A percentile compares a stretch with the other conserved stretches of the same genome.
Conservation (phyloP, 1,139 yeast species). For the Yamadazyma aaseri region DNA sequence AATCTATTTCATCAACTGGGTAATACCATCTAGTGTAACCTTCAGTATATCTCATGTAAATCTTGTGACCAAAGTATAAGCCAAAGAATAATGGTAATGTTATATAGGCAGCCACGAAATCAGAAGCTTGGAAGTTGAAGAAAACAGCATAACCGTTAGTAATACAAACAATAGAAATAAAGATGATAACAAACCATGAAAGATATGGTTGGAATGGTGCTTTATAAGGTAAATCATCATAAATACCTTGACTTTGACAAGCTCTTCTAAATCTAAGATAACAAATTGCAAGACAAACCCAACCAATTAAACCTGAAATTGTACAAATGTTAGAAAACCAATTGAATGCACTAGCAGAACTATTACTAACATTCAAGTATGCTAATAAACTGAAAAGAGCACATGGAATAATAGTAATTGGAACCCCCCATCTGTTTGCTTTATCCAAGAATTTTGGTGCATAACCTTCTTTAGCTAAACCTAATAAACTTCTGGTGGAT, state of each 20-base stretch:
- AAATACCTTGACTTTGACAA: slow-evolving; percentile 31
- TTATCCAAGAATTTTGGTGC: slow-evolving; percentile 48
- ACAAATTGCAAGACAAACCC: slow-evolving; percentile 53
- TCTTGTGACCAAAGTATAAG: slow-evolving; percentile 24
- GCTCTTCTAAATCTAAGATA: slow-evolving; percentile 58
- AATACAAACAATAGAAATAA: slow-evolving; percentile 38
- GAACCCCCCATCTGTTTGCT: slow-evolving; percentile 43
- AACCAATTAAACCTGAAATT: slow-evolving; percentile 67
- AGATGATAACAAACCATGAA: slow-evolving; percentile 41
- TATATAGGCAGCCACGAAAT: slow-evolving; percentile 56
- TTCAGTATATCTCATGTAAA: slow-evolving; percentile 21
- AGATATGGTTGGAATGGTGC: slow-evolving; percentile 46
- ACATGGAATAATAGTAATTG: slow-evolving; percentile 24
- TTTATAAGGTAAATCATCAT: slow-evolving; percentile 32
- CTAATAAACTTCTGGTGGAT: slow-evolving; percentile 43
- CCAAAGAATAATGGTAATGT: slow-evolving; percentile 28
- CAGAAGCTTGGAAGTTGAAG: slow-evolving; percentile 41
- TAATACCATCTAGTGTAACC: slow-evolving; percentile 28
- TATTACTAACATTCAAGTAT: slow-evolving; percentile 58
- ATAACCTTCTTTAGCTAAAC: slow-evolving; percentile 46
- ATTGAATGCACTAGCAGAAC: slow-evolving; percentile 54
- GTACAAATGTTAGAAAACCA: slow-evolving; percentile 74
- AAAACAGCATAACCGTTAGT: slow-evolving; percentile 56
- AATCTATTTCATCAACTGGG: slow-evolving; percentile 16
- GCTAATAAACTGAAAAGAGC: slow-evolving; percentile 47